Conservation (phyloP, 2,329 filamentous ascomycete genomes). For the Incumbomyces lentus region DNA sequence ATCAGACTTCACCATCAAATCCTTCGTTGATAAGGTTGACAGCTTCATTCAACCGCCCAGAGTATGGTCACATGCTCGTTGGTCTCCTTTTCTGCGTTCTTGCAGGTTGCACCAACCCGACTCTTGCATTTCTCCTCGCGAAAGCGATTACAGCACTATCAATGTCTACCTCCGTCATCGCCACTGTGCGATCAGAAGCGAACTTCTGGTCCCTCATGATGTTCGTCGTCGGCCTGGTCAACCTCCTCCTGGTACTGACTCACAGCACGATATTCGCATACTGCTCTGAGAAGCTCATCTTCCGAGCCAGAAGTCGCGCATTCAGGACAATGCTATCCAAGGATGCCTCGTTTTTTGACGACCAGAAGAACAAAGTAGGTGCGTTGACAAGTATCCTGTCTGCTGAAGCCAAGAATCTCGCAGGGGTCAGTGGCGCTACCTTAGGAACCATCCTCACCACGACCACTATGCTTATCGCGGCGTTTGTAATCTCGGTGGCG, state of each 20-base stretch:
- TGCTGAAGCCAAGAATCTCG: slow-evolving; percentile 68
- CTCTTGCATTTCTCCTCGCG: slow-evolving; percentile 62
- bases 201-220: slow-evolving; percentile 71
- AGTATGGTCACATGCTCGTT: slow-evolving; percentile 21
- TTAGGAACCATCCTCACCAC: slow-evolving; percentile 77
- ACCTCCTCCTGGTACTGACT: slow-evolving; percentile 55
- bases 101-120: slow-evolving; percentile 58
- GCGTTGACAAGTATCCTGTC: slow-evolving; percentile 47
- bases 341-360: slow-evolving; percentile 73
- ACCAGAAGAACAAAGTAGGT: slow-evolving; percentile 67
- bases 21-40: slow-evolving; percentile 37
- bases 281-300: slow-evolving; percentile 11
- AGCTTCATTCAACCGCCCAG: slow-evolving; percentile 55
- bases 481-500: slow-evolving; percentile 36
- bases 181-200: slow-evolving; percentile 37
- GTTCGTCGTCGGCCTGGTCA: slow-evolving; percentile 41
- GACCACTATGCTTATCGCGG: slow-evolving; percentile 45
- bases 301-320: slow-evolving; percentile 14
- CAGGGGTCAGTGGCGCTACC: slow-evolving; percentile 78
- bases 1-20: no score
- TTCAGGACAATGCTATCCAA: slow-evolving; percentile 73
- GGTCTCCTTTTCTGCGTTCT: slow-evolving; percentile 48
- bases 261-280: slow-evolving; percentile 61
- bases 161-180: slow-evolving; percentile 38
- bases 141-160: slow-evolving; percentile 62